Base-by-base conservation (phyloP, 2,329 filamentous ascomycete species). In the Neofusicoccum cordaticola region DNA sequence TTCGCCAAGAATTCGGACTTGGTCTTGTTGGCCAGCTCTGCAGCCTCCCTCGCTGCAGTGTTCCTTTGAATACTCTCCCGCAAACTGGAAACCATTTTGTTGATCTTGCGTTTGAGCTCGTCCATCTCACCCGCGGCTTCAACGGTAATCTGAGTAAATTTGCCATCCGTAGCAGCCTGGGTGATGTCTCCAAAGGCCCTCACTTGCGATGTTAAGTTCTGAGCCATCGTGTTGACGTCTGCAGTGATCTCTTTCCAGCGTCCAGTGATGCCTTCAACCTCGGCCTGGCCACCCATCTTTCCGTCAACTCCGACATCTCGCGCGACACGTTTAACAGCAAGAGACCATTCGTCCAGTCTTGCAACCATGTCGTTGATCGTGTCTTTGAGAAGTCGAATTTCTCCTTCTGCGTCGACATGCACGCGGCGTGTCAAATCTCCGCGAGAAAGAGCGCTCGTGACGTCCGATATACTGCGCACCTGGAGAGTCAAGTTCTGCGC, bases 281-380 rank as follows among this genome's bases (percentile, higher is more conserved):
- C 93, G 67, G 94, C 95, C 77, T 99, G 95, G 17, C 94, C 94
- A 72, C 94, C 94, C 92, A 99, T 97, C 82, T 97, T 98, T 67
- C 94, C 94, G 73, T 98, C 95, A 61, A 98, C 94, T 69, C 94
- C 94, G 70, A 98, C 95, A 77, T 98, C 95, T 72, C 95, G 93
- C 65, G 94, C 94, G 35, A 99, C 94, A 71, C 93, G 87, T 79
- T 98, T 95, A 68, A 99, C 90, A 74, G 97, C 93, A 70, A 96
- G 93, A 64, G 93, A 97, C 86, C 97, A 98, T 69, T 94, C 94
- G 66, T 95, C 96, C 58, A 99, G 82, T 68, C 94, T 88, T 75
- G 93, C 93, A 69, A 98, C 94, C 94, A 97, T 97, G 87, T 97
- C 94, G 77, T 97, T 97, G 81, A 97, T 97, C 48, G 94, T 98